A percentile compares a stretch with the other conserved stretches of the same genome.
Evolutionary conservation across 768 basidiomycete species (phyloP).

Genomic region (Leccinum truebloodii): DNA sequence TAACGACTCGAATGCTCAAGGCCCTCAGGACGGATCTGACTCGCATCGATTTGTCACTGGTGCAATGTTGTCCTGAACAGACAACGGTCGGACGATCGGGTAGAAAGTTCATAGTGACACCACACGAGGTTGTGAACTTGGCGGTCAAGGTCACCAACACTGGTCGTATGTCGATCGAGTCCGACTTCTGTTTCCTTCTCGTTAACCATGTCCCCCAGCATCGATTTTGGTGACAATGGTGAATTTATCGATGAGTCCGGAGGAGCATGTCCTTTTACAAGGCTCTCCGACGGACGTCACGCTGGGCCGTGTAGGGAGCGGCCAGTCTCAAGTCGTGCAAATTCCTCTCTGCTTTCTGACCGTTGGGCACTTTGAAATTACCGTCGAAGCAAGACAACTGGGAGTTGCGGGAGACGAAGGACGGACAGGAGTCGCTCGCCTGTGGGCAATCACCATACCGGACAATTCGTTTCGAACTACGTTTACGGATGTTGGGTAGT

Average conservation of each 20-base stretch:
- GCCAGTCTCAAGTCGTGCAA: slow-evolving; percentile 52
- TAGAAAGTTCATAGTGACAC: slow-evolving; percentile 50
- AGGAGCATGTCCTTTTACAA: slow-evolving; percentile 68
- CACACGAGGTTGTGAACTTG: slow-evolving; percentile 67
- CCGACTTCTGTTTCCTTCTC: neutral
- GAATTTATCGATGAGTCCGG: slow-evolving; percentile 56
- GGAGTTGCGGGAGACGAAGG: slow-evolving; percentile 13
- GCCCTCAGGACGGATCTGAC: slow-evolving; percentile 69
- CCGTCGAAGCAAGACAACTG: slow-evolving; percentile 37
- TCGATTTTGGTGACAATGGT: slow-evolving; percentile 52
- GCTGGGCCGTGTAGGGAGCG: slow-evolving; percentile 60
- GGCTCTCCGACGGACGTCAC: slow-evolving; percentile 62
- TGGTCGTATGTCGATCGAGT: slow-evolving; percentile 51
- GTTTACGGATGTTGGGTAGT: neutral
- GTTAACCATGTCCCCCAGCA: slow-evolving; percentile 39
- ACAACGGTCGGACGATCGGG: slow-evolving; percentile 16
- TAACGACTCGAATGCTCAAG: slow-evolving; percentile 80
- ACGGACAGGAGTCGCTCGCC: slow-evolving; percentile 25
- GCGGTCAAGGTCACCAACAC: slow-evolving; percentile 59
- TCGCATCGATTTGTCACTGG: slow-evolving; percentile 56
- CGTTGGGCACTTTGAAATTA: slow-evolving; percentile 59
- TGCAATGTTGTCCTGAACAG: slow-evolving; percentile 29
- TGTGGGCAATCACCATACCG: slow-evolving; percentile 19
- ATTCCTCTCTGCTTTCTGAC: slow-evolving; percentile 73
- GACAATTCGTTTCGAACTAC: slow-evolving; percentile 4